Base-by-base conservation (phyloP, 192 early-diverging fungal species). In the Oehlia diaphana region DNA sequence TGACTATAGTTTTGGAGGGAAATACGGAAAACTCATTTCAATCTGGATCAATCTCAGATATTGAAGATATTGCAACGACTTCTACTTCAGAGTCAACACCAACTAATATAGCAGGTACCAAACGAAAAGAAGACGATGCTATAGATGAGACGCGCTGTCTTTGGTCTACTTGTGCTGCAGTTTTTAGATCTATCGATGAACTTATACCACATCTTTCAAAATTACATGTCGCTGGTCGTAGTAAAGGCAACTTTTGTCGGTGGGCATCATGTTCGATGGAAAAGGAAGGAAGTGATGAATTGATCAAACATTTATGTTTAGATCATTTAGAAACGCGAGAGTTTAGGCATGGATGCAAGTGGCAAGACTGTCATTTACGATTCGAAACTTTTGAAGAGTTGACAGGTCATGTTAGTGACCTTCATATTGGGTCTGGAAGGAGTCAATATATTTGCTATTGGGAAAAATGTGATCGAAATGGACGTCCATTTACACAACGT, bases 281-380 rank as follows among this genome's bases (percentile, higher is more conserved):
- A 39, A 84, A 85, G 64, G 81, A 72, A 42, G 91, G 85, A 42
- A 81, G 84, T 9, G 86, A 88, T 16, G 88, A 86, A 79, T 83
- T 93, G 49, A 82, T 93, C 14, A 81, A 87, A 64, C 92, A 93
- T 78, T 81, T 93, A 28, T 88, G 87, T 50, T 80, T 82, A 33
- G 91, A 90, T 49, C 91, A 92, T 79, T 87, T 82, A 7, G 83
- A 74, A 42, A 61, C 86, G 2, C 80, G 77, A 16, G 81, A 84
- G 23, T 81, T 86, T 16, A 84, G 86, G 63, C 94, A 95, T 84
- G 82, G 82, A 5, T 97, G 96, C 75, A 85, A 88, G 28, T 97
- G 96, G 96, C 65, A 78, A 8, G 85, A 82, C 0, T 97, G 96
- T 76, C 82, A 83, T 71, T 76, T 78, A 13, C 82, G 87, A 10